Evolutionary conservation across 768 basidiomycete genomes (phyloP), one percentile per base, ranked within the genome.

Genomic region (Termitomyces sp.): DNA sequence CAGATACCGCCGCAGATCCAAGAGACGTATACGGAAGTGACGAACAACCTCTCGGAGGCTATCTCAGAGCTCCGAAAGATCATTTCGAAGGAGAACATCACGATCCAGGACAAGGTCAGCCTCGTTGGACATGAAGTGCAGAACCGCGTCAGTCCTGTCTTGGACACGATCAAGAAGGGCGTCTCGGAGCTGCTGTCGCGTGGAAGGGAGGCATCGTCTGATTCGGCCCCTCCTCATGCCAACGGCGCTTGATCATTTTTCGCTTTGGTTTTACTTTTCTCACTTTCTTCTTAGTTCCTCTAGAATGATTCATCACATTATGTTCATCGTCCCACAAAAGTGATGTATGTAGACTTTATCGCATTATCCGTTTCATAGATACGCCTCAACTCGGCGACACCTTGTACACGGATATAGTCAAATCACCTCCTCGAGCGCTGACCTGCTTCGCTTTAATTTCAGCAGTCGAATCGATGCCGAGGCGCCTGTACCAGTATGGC

Each of bases 1-100:
- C 77, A 82, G 44, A 77, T 90, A 11, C 87, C 86, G 44, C 75
- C 83, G 0, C 83, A 85, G 20, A 75, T 90, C 63, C 83, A 88
- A 53, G 79, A 86, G 33, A 78, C 82, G 13, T 87, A 84, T 61
- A 73, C 79, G 13, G 84, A 86, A 35, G 70, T 91, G 45, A 76
- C 77, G 1, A 68, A 70, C 51, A 73, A 75, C 22, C 72, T 84
- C 16, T 70, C 80, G 35, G 74, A 76, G 46, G 79, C 84, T 3
- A 79, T 84, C 59, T 68, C 76, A 18, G 85, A 91, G 44, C 73
- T 92, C 36, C 78, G 79, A 28, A 62, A 68, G 32, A 86, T 89
- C 63, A 67, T 88, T 53, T 78, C 76, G 18, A 72, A 75, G 39
- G 81, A 84, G 59, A 81, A 89, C 56, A 67, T 86, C 18, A 79